Evolutionary conservation across 495 filamentous ascomycete genomes (phyloP).

Genomic region (Staphylotrichum longicolle): DNA sequence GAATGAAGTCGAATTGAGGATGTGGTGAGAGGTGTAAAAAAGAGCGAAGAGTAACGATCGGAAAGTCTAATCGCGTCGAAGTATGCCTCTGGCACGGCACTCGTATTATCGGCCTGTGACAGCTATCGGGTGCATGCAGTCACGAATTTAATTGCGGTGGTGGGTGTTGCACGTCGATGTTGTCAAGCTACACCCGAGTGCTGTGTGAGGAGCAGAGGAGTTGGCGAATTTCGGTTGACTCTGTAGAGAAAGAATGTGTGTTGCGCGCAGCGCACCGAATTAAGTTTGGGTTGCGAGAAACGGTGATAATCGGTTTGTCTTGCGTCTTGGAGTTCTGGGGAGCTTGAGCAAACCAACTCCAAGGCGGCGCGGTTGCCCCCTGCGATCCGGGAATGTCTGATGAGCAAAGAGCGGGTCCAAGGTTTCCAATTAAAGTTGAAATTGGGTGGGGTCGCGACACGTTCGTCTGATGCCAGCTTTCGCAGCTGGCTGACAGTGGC

Average conservation of each 20-base stretch:
- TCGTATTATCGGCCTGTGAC: not conserved
- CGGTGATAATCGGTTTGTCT: constrained; percentile 12
- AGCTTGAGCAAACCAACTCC: constrained; percentile 16
- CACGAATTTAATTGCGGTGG: not conserved
- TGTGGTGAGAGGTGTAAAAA: not conserved
- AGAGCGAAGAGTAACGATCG: not conserved
- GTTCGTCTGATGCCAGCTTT: not conserved
- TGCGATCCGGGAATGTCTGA: constrained; percentile 13
- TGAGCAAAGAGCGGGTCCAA: constrained; percentile 18
- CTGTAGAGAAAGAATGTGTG: constrained; percentile 19
- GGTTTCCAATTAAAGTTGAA: constrained; percentile 10
- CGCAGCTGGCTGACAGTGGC: constrained; percentile 15
- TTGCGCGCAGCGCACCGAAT: constrained; percentile 22
- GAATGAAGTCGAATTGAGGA: constrained; percentile 5
- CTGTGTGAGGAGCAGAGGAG: not conserved
- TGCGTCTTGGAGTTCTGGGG: not conserved
- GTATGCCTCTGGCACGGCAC: not conserved
- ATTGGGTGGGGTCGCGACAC: constrained; percentile 16
- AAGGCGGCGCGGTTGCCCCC: constrained; percentile 15
- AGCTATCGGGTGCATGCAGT: constrained; percentile 4
- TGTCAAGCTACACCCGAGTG: constrained; percentile 1
- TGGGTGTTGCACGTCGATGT: constrained; percentile 13
- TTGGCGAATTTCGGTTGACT: not conserved
- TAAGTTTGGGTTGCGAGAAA: not conserved
- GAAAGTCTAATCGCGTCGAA: not conserved